Base-by-base conservation (phyloP, 768 basidiomycete species). In the Lentinula sp. region DNA sequence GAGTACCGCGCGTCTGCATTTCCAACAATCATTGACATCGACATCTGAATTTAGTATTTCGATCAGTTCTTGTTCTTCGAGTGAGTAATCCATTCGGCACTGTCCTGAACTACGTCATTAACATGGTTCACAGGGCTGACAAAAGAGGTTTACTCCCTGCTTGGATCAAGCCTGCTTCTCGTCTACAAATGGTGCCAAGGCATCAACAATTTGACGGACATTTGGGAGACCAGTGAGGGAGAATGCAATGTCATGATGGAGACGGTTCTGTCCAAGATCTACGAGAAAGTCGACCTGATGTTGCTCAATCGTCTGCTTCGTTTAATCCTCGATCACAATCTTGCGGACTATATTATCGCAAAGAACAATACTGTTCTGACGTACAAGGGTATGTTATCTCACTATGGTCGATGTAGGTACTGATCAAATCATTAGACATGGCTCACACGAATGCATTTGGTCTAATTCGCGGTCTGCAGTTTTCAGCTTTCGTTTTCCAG, bases 171-270 rank as follows among this genome's bases (percentile, higher is more conserved):
- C 97, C 97, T 28, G 91, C 83, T 98, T 15, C 85, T 98, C 35
- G 95, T 98, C 35, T 98, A 98, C 79, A 98, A 98, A 82, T 98
- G 96, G 96, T 96, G 95, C 70, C 96, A 98, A 76, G 97, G 97
- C 45, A 95, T 98, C 80, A 98, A 98, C 77, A 99, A 99, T 73
- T 73, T 98, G 71, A 95, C 91, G 3, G 96, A 99, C 62, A 87
- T 99, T 43, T 99, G 97, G 97, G 97, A 98, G 76, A 98, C 95
- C 0, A 84, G 87, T 62, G 95, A 99, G 68, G 97, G 97, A 64
- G 96, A 98, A 76, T 98, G 95, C 74, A 91, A 93, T 67, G 97
- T 98, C 48, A 81, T 99, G 78, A 98, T 98, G 95, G 97, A 99
- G 78, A 99, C 97, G 0, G 93, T 96, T 5, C 81, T 97, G 40